phyloP scores from a whole-genome alignment of 176 grass and related monocot genomes.

The Eleusine coracana region DNA sequence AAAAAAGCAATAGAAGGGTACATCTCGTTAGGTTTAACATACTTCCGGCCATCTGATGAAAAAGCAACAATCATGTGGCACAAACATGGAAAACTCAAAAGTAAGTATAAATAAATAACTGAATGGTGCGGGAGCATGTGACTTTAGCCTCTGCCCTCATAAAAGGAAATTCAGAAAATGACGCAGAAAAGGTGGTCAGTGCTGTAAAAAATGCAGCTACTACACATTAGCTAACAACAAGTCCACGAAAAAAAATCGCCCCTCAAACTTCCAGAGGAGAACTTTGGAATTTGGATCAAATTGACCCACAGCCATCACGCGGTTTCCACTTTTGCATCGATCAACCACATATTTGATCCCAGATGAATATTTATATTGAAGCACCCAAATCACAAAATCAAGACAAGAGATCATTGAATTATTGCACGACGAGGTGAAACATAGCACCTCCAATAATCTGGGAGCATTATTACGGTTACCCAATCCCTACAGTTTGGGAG shows the following conservation, averaged over 20 bases:
- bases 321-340: background rate
- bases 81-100: conserved; percentile 29
- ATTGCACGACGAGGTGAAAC: background rate
- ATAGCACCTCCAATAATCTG: conserved; percentile 21
- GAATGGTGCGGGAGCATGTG: conserved; percentile 7
- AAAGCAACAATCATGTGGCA: conserved; percentile 33
- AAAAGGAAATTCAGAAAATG: conserved; percentile 31
- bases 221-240: background rate
- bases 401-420: background rate
- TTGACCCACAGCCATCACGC: background rate
- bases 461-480: background rate
- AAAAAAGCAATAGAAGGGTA: background rate
- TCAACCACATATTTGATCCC: background rate
- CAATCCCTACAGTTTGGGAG: background rate
- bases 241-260: background rate
- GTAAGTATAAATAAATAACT: conserved; percentile 34
- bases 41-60: background rate
- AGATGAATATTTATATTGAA: conserved; percentile 4
- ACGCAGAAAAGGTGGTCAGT: conserved; percentile 6
- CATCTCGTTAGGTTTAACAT: background rate
- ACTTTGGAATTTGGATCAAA: background rate
- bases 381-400: background rate
- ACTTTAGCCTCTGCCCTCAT: conserved; percentile 19
- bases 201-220: conserved; percentile 5
- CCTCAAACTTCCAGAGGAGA: background rate